Base-by-base conservation (phyloP, 306 rosid genomes). In the Hippophae tibetana region DNA sequence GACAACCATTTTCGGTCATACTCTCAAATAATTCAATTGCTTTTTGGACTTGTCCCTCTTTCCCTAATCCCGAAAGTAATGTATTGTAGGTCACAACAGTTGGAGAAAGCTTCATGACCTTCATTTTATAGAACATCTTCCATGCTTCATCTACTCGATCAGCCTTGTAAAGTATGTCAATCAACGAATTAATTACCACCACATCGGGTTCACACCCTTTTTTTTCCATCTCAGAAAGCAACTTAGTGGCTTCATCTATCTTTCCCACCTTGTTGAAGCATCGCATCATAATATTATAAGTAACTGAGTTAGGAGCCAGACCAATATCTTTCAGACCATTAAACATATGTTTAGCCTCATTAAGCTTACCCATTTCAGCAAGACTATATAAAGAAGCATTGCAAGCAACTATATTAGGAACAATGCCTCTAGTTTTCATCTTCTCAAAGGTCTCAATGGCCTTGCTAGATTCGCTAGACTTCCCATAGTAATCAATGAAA, bases 71-170 rank as follows among this genome's bases (percentile, higher is more conserved):
- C 49, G 85, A 69, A 31, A 92, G 87, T 69, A 92, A 72, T 23
- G 95, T 92, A 74, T 92, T 92, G 82, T 83, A 92, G 27, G 96
- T 92, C 64, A 92, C 98, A 65, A 85, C 87, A 11, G 96, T 83
- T 14, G 95, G 98, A 78, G 78, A 63, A 69, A 92, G 83, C 74
- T 81, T 81, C 89, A 81, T 81, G 63, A 71, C 84, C 86, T 92
- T 85, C 84, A 92, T 71, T 78, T 87, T 75, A 59, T 72, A n/a
- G 70, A 81, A 87, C 95, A 83, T 85, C 69, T 83, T 6, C 98
- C 96, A 87, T 7, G 98, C 98, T 69, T 81, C 96, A 42, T 80
- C 83, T 61, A 76, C 93, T 58, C 98, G 82, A 26, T 66, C 75
- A 61, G 81, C 92, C 83, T 92, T 92, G 83, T 83, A 87, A 85